Evolutionary conservation across 352 stramenopile genomes (phyloP).

Genomic region (Peronospora belbahrii): DNA sequence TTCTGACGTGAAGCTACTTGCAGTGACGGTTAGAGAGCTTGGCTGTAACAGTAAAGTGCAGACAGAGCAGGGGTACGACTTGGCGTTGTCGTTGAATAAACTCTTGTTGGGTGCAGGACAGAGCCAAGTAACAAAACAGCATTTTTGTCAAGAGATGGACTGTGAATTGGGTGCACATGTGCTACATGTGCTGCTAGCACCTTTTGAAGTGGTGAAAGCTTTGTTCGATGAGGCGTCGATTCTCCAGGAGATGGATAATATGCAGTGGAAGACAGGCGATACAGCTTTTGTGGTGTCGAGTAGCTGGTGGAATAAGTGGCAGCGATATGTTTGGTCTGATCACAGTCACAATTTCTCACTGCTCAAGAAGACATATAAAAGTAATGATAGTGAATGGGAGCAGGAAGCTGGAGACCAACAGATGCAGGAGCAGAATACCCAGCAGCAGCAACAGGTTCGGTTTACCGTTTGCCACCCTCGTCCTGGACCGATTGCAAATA

Average conservation of each 20-base stretch:
- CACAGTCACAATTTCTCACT: neutral
- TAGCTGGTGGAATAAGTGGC: constrained; percentile 56
- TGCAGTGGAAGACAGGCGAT: constrained; percentile 35
- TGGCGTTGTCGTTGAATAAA: constrained; percentile 21
- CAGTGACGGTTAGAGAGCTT: constrained; percentile 23
- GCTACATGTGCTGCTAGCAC: constrained; percentile 38
- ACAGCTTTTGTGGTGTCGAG: constrained; percentile 43
- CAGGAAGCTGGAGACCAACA: constrained; percentile 20
- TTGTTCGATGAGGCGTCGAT: constrained; percentile 39
- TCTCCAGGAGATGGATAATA: constrained; percentile 26
- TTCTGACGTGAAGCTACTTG: constrained; percentile 31
- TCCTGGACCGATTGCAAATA: constrained; percentile 40
- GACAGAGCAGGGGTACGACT: constrained; percentile 14
- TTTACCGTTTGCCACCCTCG: constrained; percentile 13
- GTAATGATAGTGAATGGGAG: constrained; percentile 1
- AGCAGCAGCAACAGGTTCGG: constrained; percentile 1
- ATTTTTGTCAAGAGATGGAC: constrained; percentile 18
- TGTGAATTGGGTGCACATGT: constrained; percentile 24
- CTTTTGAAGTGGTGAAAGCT: constrained; percentile 47
- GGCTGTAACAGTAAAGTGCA: constrained; percentile 11
- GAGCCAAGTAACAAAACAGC: constrained; percentile 14
- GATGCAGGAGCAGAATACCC: constrained; percentile 4
- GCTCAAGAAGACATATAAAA: neutral
- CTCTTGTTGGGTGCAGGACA: constrained; percentile 15
- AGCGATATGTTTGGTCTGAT: constrained; percentile 23